These are phyloP conservation scores for Populus davidiana DNA, from an alignment of 345 rosid species.

Conservation along the genomic window DNA sequence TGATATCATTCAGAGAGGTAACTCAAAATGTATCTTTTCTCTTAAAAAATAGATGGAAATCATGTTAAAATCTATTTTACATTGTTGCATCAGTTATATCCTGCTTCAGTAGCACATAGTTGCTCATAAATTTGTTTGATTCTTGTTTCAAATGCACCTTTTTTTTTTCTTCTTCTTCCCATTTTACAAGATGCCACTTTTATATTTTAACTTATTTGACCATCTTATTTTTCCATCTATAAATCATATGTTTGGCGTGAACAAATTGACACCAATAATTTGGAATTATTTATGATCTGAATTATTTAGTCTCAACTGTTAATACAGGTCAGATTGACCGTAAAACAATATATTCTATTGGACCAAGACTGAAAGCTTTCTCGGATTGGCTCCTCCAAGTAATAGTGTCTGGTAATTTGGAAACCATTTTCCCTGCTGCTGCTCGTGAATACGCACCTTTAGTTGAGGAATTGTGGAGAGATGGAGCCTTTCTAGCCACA, in stretches of 20 bases:
- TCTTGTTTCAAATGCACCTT: not conserved
- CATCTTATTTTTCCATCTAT: not conserved
- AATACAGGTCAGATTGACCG: slow-evolving; percentile 31
- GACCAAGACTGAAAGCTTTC: slow-evolving; percentile 53
- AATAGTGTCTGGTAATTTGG: slow-evolving; percentile 68
- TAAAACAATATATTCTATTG: slow-evolving; percentile 43
- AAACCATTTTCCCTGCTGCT: slow-evolving; percentile 58
- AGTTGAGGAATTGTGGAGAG: slow-evolving; percentile 68
- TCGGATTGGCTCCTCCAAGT: slow-evolving; percentile 70
- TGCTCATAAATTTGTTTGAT: not conserved
- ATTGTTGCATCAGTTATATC: not conserved
- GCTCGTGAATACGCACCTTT: slow-evolving; percentile 59
- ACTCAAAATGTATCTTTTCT: not conserved
- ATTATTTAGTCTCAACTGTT: slow-evolving; percentile 21
- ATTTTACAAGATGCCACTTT: not conserved
- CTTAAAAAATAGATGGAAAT: not conserved
- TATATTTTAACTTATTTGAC: not conserved
- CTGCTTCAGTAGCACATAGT: not conserved
- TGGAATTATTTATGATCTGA: slow-evolving; percentile 14
- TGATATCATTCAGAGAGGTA: not conserved
- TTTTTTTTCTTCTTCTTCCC: not conserved
- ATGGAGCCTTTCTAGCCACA: slow-evolving; percentile 75
- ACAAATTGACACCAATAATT: not conserved
- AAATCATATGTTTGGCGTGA: not conserved
- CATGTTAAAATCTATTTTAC: not conserved